Percentiles rank a stretch among this genome's conserved stretches.
Conservation (phyloP, 2,329 filamentous ascomycete genomes). For the Ophiostoma populinum region DNA sequence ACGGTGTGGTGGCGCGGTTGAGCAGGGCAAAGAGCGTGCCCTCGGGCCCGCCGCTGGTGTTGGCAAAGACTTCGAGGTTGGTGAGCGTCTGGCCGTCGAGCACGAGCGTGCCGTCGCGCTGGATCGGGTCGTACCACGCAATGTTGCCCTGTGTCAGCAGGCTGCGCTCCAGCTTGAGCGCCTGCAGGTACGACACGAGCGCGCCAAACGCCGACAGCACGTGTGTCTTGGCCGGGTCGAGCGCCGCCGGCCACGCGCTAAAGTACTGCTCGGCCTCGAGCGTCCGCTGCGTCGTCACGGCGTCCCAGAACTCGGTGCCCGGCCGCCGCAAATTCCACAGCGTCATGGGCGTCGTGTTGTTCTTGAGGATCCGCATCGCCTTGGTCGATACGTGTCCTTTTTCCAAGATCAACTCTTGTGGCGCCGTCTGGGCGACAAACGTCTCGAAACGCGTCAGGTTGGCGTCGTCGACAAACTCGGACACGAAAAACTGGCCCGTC, state of each 20-base stretch:
- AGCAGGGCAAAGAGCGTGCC: slow-evolving; percentile 82
- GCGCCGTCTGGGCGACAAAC: slow-evolving; percentile 78
- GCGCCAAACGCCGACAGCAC: slow-evolving; percentile 86
- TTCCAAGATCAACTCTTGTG: slow-evolving; percentile 76
- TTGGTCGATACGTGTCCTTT: slow-evolving; percentile 78
- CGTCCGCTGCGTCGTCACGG: slow-evolving; percentile 65
- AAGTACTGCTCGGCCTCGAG: slow-evolving; percentile 72
- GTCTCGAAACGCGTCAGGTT: slow-evolving; percentile 97
- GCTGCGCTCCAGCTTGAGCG: slow-evolving; percentile 76
- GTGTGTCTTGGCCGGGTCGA: slow-evolving; percentile 60
- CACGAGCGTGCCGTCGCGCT: slow-evolving; percentile 75
- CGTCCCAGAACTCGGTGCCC: slow-evolving; percentile 77
- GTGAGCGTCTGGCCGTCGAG: slow-evolving; percentile 92
- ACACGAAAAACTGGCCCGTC: slow-evolving; percentile 87
- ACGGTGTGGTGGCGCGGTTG: slow-evolving; percentile 89
- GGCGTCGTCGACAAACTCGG: slow-evolving; percentile 77
- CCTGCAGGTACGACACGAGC: slow-evolving; percentile 68
- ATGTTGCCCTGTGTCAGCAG: slow-evolving; percentile 85
- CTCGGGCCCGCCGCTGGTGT: slow-evolving; percentile 70
- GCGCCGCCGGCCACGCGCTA: slow-evolving; percentile 58
- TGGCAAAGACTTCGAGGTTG: slow-evolving; percentile 94
- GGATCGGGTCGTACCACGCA: slow-evolving; percentile 78
- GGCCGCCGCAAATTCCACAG: slow-evolving; percentile 91
- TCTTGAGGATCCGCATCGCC: slow-evolving; percentile 82
- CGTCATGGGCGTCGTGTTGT: slow-evolving; percentile 80